Percentiles rank a stretch among this genome's conserved stretches.
These are phyloP conservation scores for Turnera subulata DNA, from an alignment of 345 rosid species.

Conservation along the genomic window DNA sequence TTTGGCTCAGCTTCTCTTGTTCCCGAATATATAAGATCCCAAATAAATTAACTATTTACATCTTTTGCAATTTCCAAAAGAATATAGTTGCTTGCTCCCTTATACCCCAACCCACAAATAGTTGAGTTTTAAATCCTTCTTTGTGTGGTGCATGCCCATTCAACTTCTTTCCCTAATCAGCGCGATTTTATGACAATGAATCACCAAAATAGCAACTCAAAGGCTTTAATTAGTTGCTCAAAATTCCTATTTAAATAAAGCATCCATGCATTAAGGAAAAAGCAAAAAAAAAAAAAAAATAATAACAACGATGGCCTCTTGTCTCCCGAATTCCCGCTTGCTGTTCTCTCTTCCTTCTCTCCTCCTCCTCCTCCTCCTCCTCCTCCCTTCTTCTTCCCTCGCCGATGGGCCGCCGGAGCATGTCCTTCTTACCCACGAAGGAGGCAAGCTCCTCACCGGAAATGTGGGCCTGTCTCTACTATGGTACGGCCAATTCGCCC, in stretches of 20 bases:
- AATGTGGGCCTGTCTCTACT: slow-evolving; percentile 19
- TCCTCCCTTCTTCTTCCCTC: slow-evolving; percentile 6
- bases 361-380: slow-evolving; percentile 3
- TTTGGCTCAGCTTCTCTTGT: too few species aligned
- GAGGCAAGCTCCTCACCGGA: slow-evolving; percentile 31
- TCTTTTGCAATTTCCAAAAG: too few species aligned
- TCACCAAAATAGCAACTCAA: not conserved
- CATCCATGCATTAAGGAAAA: not conserved
- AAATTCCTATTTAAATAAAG: too few species aligned
- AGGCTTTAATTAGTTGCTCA: not conserved
- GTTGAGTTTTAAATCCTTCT: too few species aligned
- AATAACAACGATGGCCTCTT: slow-evolving; percentile 9
- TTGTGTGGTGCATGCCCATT: too few species aligned
- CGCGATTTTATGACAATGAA: too few species aligned
- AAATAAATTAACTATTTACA: too few species aligned
- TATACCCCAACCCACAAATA: too few species aligned
- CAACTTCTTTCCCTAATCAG: too few species aligned
- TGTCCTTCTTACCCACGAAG: slow-evolving; percentile 17
- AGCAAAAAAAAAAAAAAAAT: not conserved
- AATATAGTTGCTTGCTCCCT: too few species aligned
- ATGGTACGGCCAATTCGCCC: slow-evolving; percentile 36
- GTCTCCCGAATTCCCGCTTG: slow-evolving; percentile 5
- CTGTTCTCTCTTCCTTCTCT: slow-evolving; percentile 1
- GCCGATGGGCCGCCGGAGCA: not conserved
- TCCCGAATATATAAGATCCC: too few species aligned